These are phyloP conservation scores for Coelastrella sp. DNA, from an alignment of 139 green algal genomes.

Conservation along the genomic window DNA sequence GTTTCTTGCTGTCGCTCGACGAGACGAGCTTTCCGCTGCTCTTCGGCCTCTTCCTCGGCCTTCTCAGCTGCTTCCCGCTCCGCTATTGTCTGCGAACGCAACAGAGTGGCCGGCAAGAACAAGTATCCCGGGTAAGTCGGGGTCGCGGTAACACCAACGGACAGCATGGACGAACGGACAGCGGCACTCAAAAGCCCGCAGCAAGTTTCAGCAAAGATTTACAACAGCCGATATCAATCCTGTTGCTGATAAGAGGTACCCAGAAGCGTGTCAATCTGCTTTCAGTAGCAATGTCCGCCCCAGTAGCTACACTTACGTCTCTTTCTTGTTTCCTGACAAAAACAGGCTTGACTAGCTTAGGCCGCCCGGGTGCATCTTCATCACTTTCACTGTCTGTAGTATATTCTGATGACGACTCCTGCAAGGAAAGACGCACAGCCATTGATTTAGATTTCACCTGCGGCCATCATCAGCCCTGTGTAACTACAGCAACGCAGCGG, in stretches of 20 bases:
- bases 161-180: no score
- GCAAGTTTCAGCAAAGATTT: neutral
- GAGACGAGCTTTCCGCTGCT: conserved; percentile 56
- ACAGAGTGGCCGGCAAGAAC: neutral
- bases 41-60: conserved; percentile 68
- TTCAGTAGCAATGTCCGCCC: neutral
- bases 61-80: conserved; percentile 70
- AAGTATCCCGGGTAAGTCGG: no score
- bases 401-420: conserved; percentile 79
- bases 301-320: conserved; percentile 63
- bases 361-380: conserved; percentile 70
- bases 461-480: no score
- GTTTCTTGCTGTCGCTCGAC: conserved; percentile 59
- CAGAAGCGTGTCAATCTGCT: no score
- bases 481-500: no score
- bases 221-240: no score
- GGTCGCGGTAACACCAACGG: no score
- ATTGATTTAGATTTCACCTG: no score
- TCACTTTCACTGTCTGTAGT: conserved; percentile 76
- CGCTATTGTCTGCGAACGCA: conserved; percentile 73
- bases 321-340: conserved; percentile 88
- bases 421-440: neutral
- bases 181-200: neutral
- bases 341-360: conserved; percentile 86
- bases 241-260: no score